Evolutionary conservation across 176 grass and related monocot species (phyloP), one percentile per base, ranked within the genome.

Genomic region (Rhynchospora tenuis): DNA sequence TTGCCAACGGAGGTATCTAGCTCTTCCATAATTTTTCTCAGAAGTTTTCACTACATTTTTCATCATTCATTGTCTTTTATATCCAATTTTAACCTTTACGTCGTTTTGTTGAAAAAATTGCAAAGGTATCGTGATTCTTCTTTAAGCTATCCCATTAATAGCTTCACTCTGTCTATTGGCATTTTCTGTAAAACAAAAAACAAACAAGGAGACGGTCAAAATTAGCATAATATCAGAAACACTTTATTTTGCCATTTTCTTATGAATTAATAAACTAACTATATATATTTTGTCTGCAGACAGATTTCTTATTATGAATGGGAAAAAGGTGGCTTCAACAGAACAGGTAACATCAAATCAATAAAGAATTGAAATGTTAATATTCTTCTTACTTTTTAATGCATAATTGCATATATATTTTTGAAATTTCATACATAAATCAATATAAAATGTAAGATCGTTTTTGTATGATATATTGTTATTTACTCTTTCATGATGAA

Each of bases 1-100:
- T 82, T 82, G 43, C 38, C 5, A 26, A 66, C 31, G 79, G 79
- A 82, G 79, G 79, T 82, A 82, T 0, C 38, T 48, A 51, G 0
- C 3, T 48, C 2, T 60, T n/a, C 22, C 31, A 7, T 52, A 51
- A 75, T 23, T 23, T 12, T 75, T 12, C 51, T 24, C 51, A 8
- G 14, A 74, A 7, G 50, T 50, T 74, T 74, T 74, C 42, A n/a
- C 45, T 50, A 65, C 63, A 71, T 71, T 71, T 20, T 22, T 71
- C 67, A 45, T 71, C 15, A 45, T 45, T 38, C 19, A 0, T 45
- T 58, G 16, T 58, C 31, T 73, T 50, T 47, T 50, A 5, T 73
- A 48, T 73, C 22, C 43, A 47, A 24, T 50, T 72, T 73, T 24
- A 73, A 26, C 24, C 43, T 24, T 44, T 26, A 24, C 5, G 22